Evolutionary conservation across 192 early-diverging fungal genomes (phyloP).

Genomic region (Coemansia sp.): DNA sequence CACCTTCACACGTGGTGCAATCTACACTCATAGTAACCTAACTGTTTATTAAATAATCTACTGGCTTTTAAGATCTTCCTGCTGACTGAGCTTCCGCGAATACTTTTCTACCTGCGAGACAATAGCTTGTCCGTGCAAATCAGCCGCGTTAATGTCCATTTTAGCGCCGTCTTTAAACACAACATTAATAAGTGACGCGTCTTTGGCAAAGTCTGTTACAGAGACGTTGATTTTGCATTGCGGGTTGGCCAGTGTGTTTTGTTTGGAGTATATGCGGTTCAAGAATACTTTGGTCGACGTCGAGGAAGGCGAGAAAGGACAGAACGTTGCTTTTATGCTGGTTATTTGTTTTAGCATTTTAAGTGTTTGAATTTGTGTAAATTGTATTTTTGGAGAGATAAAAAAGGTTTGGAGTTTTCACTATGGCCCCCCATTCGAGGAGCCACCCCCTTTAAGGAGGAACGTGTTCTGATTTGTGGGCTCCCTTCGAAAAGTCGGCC

Average conservation of each 20-base stretch:
- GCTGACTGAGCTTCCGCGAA: conserved; percentile 42
- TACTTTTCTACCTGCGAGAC: conserved; percentile 41
- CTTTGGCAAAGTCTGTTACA: conserved; percentile 23
- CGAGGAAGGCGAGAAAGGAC: conserved; percentile 38
- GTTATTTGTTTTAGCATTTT: conserved; percentile 52
- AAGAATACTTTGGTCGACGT: conserved; percentile 51
- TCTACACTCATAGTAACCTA: conserved; percentile 2
- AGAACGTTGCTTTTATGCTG: conserved; percentile 43
- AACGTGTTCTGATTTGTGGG: too few relatives aligned
- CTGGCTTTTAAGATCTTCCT: conserved; percentile 50
- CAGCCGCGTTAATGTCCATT: conserved; percentile 30
- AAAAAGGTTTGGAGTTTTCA: background rate
- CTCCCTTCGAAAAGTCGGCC: too few relatives aligned
- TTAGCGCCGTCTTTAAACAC: conserved; percentile 51
- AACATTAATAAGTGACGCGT: conserved; percentile 38
- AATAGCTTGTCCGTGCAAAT: conserved; percentile 42
- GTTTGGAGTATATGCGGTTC: conserved; percentile 41
- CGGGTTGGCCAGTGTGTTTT: conserved; percentile 44
- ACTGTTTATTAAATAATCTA: background rate
- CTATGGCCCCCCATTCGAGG: too few relatives aligned
- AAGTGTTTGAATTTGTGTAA: background rate
- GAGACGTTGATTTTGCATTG: conserved; percentile 47
- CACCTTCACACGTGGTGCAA: background rate
- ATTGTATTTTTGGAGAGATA: background rate
- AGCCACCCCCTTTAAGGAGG: too few relatives aligned